phyloP scores from a whole-genome alignment of 2,329 filamentous ascomycete species.

The Tympanopsis confertula region DNA sequence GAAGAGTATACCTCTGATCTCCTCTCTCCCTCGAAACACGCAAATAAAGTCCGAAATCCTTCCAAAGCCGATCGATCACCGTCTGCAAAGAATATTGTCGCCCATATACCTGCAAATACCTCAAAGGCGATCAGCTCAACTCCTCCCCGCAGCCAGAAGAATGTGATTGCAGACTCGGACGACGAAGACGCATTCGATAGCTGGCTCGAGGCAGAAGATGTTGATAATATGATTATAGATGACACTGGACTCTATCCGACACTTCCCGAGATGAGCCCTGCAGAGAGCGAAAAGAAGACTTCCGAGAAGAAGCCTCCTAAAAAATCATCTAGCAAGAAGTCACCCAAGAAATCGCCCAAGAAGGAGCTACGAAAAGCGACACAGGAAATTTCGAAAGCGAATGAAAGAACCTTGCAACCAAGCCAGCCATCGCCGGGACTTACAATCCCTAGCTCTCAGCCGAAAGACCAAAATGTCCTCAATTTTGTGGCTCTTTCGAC shows the following conservation, averaged over 20 bases:
- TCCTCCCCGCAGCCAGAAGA: too few species aligned
- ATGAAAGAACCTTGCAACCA: too few species aligned
- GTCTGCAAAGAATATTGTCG: too few species aligned
- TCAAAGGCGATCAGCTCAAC: too few species aligned
- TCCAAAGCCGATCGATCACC: not conserved
- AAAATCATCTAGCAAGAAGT: not conserved
- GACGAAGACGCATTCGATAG: conserved; percentile 11
- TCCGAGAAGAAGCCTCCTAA: conserved; percentile 5
- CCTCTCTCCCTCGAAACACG: conserved; percentile 15
- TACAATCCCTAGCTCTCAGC: conserved; percentile 19
- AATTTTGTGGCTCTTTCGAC: not conserved
- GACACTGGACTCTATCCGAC: conserved; percentile 3
- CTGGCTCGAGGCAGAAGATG: not conserved
- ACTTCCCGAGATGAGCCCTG: not conserved
- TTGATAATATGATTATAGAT: conserved; percentile 5
- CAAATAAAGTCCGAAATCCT: conserved; percentile 8
- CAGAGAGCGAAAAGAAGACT: not conserved
- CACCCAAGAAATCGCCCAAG: not conserved
- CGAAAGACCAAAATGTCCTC: conserved; percentile 12
- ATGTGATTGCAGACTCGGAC: conserved; percentile 20
- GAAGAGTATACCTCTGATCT: conserved; percentile 28
- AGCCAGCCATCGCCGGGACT: too few species aligned
- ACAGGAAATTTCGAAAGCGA: too few species aligned
- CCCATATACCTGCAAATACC: too few species aligned
- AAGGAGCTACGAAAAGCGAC: too few species aligned